A percentile compares a stretch with the other conserved stretches of the same genome.
Evolutionary conservation across 1,284 basidiomycete genomes (phyloP).

Genomic region (Cutaneotrichosporon mucoides): DNA sequence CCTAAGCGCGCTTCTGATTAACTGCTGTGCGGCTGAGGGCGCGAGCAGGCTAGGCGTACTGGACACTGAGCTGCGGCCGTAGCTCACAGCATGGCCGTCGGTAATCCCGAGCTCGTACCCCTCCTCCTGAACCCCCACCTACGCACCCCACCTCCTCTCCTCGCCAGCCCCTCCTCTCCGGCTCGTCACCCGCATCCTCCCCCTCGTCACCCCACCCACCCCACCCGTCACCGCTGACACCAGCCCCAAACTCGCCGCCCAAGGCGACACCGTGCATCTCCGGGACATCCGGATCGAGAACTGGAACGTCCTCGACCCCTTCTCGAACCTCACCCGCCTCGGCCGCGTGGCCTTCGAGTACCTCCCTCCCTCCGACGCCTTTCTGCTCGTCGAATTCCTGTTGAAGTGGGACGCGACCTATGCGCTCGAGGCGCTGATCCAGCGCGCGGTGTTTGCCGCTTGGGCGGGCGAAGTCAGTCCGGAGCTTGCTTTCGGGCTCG

Average conservation of each 20-base stretch:
- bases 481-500: background rate
- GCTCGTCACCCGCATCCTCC: too few relatives aligned
- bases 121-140: too few relatives aligned
- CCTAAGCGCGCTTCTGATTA: too few relatives aligned
- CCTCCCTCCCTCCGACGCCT: background rate
- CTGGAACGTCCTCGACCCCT: constrained; percentile 1
- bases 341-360: background rate
- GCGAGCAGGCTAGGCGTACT: too few relatives aligned
- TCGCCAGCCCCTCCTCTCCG: too few relatives aligned
- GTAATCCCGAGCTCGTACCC: too few relatives aligned
- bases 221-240: background rate
- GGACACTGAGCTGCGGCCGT: too few relatives aligned
- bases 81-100: too few relatives aligned
- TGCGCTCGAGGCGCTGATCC: background rate
- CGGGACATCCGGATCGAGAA: background rate
- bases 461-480: background rate
- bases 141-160: too few relatives aligned
- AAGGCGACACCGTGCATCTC: background rate
- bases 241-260: background rate
- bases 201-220: too few relatives aligned
- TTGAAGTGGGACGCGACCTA: background rate
- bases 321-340: background rate
- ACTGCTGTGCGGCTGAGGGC: too few relatives aligned
- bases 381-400: background rate
- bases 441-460: background rate